These are phyloP conservation scores for Fusarium sp. DNA, from an alignment of 2,329 filamentous ascomycete genomes.

Conservation along the genomic window DNA sequence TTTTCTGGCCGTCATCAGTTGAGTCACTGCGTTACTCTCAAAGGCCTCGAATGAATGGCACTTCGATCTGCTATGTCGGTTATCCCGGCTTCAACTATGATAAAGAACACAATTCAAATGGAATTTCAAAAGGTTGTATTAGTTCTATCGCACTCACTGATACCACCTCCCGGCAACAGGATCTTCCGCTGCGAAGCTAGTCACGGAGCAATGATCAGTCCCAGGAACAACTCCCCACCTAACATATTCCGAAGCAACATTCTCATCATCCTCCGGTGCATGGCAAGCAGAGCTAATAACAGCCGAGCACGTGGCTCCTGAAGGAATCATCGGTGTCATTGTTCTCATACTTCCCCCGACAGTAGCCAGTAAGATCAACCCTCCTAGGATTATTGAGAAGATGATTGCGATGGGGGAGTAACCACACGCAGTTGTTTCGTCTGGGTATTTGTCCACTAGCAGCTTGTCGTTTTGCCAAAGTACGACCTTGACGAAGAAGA, in stretches of 20 bases:
- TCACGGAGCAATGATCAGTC: not conserved
- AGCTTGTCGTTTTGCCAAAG: not conserved
- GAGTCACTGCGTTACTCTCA: not conserved
- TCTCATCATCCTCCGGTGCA: not conserved
- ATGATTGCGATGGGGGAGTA: constrained; percentile 1
- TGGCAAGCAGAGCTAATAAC: not conserved
- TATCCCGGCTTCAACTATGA: too few species aligned
- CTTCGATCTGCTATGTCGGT: too few species aligned
- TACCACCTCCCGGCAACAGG: not conserved
- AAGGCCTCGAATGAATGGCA: too few species aligned
- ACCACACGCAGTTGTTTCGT: not conserved
- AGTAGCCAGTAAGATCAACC: not conserved
- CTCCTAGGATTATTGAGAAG: not conserved
- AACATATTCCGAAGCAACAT: not conserved
- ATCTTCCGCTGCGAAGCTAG: not conserved
- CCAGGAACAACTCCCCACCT: not conserved
- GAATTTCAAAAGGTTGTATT: not conserved
- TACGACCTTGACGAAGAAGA: not conserved
- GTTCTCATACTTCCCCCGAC: not conserved
- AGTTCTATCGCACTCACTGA: not conserved
- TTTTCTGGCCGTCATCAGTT: too few species aligned
- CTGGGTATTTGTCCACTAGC: not conserved
- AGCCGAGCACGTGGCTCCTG: not conserved
- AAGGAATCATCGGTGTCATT: not conserved
- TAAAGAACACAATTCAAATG: too few species aligned